phyloP scores from a whole-genome alignment of 345 rosid genomes.

The Moricandia arvensis region DNA sequence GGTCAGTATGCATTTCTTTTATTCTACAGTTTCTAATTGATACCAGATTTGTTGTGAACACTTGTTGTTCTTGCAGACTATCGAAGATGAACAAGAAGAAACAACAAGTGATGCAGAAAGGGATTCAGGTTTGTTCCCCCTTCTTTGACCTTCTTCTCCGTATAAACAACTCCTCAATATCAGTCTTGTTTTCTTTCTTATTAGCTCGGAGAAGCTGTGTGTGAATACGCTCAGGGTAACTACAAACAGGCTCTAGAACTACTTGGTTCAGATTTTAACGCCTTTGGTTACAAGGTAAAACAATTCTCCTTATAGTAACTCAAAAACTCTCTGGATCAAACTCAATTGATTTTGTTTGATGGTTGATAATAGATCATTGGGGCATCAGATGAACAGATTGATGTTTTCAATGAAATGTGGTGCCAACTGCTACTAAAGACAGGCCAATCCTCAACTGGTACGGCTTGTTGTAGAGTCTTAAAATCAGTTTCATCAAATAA shows the following conservation, averaged over 20 bases:
- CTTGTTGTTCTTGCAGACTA: conserved; percentile 44
- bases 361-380: conserved; percentile 54
- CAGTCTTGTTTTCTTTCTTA: conserved; percentile 10
- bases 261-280: conserved; percentile 73
- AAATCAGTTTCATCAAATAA: background rate
- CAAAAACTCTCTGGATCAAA: conserved; percentile 1
- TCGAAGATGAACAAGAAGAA: conserved; percentile 69
- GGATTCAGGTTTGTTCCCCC: conserved; percentile 55
- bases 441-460: conserved; percentile 66
- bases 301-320: background rate
- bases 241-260: conserved; percentile 50
- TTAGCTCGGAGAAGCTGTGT: conserved; percentile 79
- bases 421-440: conserved; percentile 57
- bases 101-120: conserved; percentile 68
- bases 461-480: conserved; percentile 8
- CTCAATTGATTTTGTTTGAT: background rate
- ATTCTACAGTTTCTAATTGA: background rate
- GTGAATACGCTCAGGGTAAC: conserved; percentile 60
- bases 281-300: conserved; percentile 62
- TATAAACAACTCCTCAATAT: background rate
- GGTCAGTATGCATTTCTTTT: conserved; percentile 43
- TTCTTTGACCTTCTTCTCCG: conserved; percentile 9
- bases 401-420: conserved; percentile 90
- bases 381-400: conserved; percentile 90
- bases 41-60: conserved; percentile 6